Evolutionary conservation across 441 rosid species (phyloP).

Genomic region (Rhodomyrtus psidioides): DNA sequence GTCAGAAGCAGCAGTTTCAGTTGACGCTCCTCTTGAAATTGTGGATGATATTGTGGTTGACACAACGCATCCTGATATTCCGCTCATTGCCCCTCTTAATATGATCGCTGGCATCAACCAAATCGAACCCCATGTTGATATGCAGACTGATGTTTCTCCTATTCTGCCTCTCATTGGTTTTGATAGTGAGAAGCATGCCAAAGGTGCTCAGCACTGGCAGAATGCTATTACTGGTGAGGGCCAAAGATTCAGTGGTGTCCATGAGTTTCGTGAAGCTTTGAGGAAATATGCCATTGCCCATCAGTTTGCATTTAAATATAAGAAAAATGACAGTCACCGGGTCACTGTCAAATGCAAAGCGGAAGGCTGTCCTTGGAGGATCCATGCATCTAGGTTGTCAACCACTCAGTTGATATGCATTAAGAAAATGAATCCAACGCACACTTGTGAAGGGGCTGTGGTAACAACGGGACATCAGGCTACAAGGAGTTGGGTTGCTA

Average conservation of each 20-base stretch:
- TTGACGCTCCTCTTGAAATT: constrained; percentile 26
- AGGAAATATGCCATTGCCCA: constrained; percentile 85
- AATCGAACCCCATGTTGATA: constrained; percentile 27
- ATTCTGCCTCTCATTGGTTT: constrained; percentile 38
- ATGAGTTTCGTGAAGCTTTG: constrained; percentile 74
- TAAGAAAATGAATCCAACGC: constrained; percentile 79
- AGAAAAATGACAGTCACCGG: constrained; percentile 88
- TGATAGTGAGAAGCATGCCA: constrained; percentile 45
- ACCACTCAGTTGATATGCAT: constrained; percentile 84
- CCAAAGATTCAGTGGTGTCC: constrained; percentile 70
- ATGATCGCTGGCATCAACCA: constrained; percentile 36
- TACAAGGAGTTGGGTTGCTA: constrained; percentile 91
- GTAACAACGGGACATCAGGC: constrained; percentile 72
- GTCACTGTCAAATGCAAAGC: constrained; percentile 95
- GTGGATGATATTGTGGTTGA: constrained; percentile 44
- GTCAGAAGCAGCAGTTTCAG: constrained; percentile 52
- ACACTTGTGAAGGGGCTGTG: constrained; percentile 80
- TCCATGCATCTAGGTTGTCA: constrained; percentile 82
- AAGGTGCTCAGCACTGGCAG: constrained; percentile 86
- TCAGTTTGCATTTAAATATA: constrained; percentile 85
- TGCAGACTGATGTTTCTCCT: constrained; percentile 48
- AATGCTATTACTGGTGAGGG: constrained; percentile 84
- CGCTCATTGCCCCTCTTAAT: constrained; percentile 32
- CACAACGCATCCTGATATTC: constrained; percentile 31
- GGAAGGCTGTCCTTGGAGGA: constrained; percentile 95